Base-by-base conservation (phyloP, 2,329 filamentous ascomycete genomes). In the Gyromitra esculenta region DNA sequence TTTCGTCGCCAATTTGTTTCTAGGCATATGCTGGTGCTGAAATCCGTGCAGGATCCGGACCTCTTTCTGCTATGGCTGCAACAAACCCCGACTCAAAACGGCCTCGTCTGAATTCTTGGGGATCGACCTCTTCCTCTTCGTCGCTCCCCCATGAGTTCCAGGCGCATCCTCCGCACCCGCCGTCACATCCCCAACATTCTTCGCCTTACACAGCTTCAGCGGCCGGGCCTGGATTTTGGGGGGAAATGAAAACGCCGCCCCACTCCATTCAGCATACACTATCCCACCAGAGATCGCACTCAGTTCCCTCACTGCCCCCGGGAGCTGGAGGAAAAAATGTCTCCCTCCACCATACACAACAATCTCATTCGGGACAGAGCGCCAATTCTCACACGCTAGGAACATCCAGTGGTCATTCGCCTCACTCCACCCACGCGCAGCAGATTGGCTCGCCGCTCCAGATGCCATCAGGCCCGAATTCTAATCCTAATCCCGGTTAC, bases 31-130 rank as follows among this genome's bases (percentile, higher is more conserved):
- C 69, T 68, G 70, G 70, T 77, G 63, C 72, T 77, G 50, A 77
- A 74, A 74, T 59, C 39, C 59, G 70, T 74, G 75, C 75, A 77
- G 75, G 75, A 74, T 75, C 70, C 64, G 75, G 62, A 66, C 66
- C 71, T 65, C 75, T 65, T 74, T 69, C 65, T 77, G 70, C 75
- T 75, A 77, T 77, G 75, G 72, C 75, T 75, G 60, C 75, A 72
- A 77, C 73, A 64, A 78, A 78, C 69, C 73, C 73, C 67, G 73
- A 79, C 78, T 73, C 78, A 64, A 79, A 79, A 72, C 78, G 78
- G 67, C 73, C 76, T 66, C 78, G 78, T 74, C 73, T 79, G 69
- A 60, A 79, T 72, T 78, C 78, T 31, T 79, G 78, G 78, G 75
- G 76, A 75, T 72, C 66, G 52, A 68, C 77, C 48, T 70, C 76